Conservation (phyloP, 2,329 filamentous ascomycete genomes). For the Orbilia blumenaviensis region DNA sequence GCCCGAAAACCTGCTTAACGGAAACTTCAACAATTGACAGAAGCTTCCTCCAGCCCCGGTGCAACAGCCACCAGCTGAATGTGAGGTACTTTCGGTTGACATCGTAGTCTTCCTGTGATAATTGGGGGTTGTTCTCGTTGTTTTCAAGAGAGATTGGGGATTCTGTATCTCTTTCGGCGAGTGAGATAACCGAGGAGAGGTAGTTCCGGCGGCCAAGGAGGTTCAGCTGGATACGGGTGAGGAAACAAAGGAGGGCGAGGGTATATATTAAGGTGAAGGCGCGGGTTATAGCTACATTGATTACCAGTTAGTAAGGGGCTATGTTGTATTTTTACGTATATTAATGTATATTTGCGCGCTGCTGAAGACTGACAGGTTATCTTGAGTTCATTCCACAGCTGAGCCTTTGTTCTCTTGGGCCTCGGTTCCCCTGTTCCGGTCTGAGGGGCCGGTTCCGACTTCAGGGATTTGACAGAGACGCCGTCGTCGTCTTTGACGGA, state of each 20-base stretch:
- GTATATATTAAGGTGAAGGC: constrained; percentile 93
- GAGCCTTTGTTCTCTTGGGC: constrained; percentile 79
- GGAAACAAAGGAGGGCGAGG: constrained; percentile 83
- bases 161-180: constrained; percentile 70
- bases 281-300: constrained; percentile 77
- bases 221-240: constrained; percentile 95
- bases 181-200: constrained; percentile 89
- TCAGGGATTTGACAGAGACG: constrained; percentile 58
- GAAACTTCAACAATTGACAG: constrained; percentile 83
- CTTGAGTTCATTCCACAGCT: constrained; percentile 97
- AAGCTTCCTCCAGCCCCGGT: constrained; percentile 85
- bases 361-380: constrained; percentile 76
- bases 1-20: constrained; percentile 88
- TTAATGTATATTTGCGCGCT: no score
- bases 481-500: constrained; percentile 65
- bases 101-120: constrained; percentile 83
- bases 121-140: constrained; percentile 80
- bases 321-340: background rate
- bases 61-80: constrained; percentile 97
- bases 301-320: background rate
- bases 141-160: constrained; percentile 87
- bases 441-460: constrained; percentile 47
- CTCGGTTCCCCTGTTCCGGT: constrained; percentile 63
- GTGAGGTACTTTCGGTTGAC: constrained; percentile 94
- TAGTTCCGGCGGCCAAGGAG: constrained; percentile 95